phyloP scores from a whole-genome alignment of 495 filamentous ascomycete species.

The Hypoxylon crocopeplum region DNA sequence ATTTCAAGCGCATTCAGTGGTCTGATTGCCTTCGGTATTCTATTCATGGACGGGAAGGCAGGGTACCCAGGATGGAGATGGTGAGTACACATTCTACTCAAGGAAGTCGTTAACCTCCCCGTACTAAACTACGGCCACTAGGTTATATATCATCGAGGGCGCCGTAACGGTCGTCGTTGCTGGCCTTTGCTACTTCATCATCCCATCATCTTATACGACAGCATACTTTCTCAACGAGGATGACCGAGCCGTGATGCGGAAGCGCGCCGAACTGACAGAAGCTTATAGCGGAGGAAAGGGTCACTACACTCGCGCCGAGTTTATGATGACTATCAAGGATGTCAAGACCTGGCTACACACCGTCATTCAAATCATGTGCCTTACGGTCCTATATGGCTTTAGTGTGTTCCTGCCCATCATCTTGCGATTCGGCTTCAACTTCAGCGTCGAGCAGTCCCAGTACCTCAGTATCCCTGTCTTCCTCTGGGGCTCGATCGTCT shows the following conservation, averaged over 20 bases:
- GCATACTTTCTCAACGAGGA: conserved; percentile 62
- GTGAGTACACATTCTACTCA: conserved; percentile 14
- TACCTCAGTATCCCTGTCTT: conserved; percentile 77
- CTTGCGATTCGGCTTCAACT: conserved; percentile 71
- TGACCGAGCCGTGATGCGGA: conserved; percentile 60
- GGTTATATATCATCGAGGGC: conserved; percentile 52
- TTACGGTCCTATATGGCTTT: conserved; percentile 76
- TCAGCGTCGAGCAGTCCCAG: conserved; percentile 65
- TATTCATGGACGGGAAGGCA: conserved; percentile 44
- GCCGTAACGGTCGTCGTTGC: conserved; percentile 44
- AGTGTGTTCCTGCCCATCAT: conserved; percentile 77
- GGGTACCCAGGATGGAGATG: conserved; percentile 50
- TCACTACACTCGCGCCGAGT: conserved; percentile 59
- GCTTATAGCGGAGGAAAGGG: conserved; percentile 65
- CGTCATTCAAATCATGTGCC: conserved; percentile 66
- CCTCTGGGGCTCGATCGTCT: conserved; percentile 66
- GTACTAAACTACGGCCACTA: conserved; percentile 11
- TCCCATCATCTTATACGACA: conserved; percentile 46
- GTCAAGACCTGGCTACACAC: conserved; percentile 68
- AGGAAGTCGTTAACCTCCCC: too few relatives aligned
- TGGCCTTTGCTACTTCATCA: conserved; percentile 39
- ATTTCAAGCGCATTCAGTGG: conserved; percentile 48
- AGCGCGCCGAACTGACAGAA: conserved; percentile 54
- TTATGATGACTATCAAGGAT: conserved; percentile 56
- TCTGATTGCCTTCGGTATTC: conserved; percentile 57